Evolutionary conservation across 768 basidiomycete species (phyloP), one percentile per base, ranked within the genome.

Genomic region (Mycena albidolilacea): DNA sequence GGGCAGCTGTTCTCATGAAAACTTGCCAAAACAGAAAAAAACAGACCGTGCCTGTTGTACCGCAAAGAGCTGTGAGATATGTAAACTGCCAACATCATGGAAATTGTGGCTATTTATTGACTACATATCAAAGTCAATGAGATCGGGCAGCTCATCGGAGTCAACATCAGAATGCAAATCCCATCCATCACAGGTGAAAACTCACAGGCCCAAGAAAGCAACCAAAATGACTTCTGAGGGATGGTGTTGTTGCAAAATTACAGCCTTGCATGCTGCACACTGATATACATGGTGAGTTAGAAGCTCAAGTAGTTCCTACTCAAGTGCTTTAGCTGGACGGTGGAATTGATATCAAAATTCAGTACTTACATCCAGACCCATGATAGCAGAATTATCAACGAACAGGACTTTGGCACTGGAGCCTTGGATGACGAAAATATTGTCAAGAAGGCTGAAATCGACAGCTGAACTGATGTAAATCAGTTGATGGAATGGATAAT

Each of bases 151-250:
- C 23, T 23, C 23, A 23, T 23, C 23, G 23, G 23, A 23, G 23
- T 23, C 23, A 23, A 23, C 23, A 23, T 23, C 23, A 2, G 23
- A 23, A 23, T 52, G 64, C 64, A 11, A 64, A 38, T 52, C 52
- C 64, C 64, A 64, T 54, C 64, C 37, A 23, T 64, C 50, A 54
- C 37, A 54, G 50, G 64, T 52, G 15, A 64, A 64, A 10, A 2
- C 35, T 38, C 23, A 64, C 38, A n/a, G 64, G 64, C 41, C 48
- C 64, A 64, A 64, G 64, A 14, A 64, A 52, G 48, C 12, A 37
- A 52, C 50, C 48, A 39, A 12, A 52, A 23, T 48, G 9, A 15
- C 50, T 52, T 48, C 37, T 64, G 30, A 54, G 37, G 52, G 48
- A 38, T 15, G 50, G 64, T 46, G 21, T 52, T 52, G 50, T 4